A percentile compares a stretch with the other conserved stretches of the same genome.
Evolutionary conservation across 2,329 filamentous ascomycete genomes (phyloP).

Genomic region (Sordariomycetes sp.): DNA sequence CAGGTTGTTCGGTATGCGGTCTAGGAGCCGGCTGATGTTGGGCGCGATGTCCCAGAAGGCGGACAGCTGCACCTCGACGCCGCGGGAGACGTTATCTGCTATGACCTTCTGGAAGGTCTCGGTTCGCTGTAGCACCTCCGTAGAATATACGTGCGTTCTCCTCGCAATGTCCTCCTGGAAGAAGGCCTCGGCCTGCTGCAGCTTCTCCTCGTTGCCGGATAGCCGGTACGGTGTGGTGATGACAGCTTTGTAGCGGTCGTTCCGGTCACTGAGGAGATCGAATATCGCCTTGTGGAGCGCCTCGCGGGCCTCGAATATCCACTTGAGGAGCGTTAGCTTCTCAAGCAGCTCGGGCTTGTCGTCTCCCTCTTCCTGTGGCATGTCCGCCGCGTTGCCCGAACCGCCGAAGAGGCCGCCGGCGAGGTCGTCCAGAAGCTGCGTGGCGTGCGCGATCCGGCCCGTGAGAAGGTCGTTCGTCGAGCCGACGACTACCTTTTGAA

Average conservation of each 20-base stretch:
- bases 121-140: conserved; percentile 61
- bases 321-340: conserved; percentile 88
- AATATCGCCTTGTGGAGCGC: conserved; percentile 75
- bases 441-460: conserved; percentile 62
- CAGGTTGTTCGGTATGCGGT: conserved; percentile 59
- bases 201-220: conserved; percentile 67
- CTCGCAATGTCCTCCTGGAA: conserved; percentile 70
- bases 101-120: conserved; percentile 70
- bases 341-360: conserved; percentile 90
- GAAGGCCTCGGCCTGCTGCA: conserved; percentile 68
- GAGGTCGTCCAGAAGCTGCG: conserved; percentile 67
- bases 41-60: conserved; percentile 98
- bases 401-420: conserved; percentile 63
- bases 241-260: conserved; percentile 76
- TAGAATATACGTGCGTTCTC: conserved; percentile 59
- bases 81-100: conserved; percentile 74
- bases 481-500: conserved; percentile 73
- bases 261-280: conserved; percentile 74
- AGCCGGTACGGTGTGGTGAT: conserved; percentile 71
- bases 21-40: conserved; percentile 63
- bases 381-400: conserved; percentile 54
- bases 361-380: conserved; percentile 89
- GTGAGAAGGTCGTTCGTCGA: conserved; percentile 74
- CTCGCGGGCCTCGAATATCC: conserved; percentile 94
- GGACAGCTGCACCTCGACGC: conserved; percentile 82